A percentile compares a stretch with the other conserved stretches of the same genome.
Evolutionary conservation across 2,329 filamentous ascomycete species (phyloP).

Genomic region (Hymenoscyphus repandus): DNA sequence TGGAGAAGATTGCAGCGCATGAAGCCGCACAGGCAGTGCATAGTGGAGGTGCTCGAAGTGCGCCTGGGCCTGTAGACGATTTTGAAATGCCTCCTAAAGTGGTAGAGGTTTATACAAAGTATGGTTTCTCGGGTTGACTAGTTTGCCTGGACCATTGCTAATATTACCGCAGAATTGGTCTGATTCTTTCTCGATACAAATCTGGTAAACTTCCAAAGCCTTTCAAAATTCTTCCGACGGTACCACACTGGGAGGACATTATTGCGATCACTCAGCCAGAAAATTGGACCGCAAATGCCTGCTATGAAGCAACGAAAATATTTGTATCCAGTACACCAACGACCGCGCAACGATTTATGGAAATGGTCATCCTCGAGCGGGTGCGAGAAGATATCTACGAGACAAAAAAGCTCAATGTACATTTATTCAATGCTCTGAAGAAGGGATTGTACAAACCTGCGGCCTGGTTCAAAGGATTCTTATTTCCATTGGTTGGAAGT

Average conservation of each 20-base stretch:
- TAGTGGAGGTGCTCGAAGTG: slow-evolving; percentile 20
- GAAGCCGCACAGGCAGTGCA: slow-evolving; percentile 60
- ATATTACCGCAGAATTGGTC: slow-evolving; percentile 57
- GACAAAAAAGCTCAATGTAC: slow-evolving; percentile 90
- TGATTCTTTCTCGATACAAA: slow-evolving; percentile 88
- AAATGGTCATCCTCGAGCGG: slow-evolving; percentile 78
- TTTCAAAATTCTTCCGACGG: slow-evolving; percentile 91
- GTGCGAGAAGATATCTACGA: slow-evolving; percentile 95
- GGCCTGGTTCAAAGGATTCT: slow-evolving; percentile 92
- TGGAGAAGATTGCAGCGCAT: slow-evolving; percentile 89
- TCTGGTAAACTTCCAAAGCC: slow-evolving; percentile 95
- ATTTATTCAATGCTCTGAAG: slow-evolving; percentile 90
- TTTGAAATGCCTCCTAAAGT: slow-evolving; percentile 87
- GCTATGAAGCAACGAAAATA: slow-evolving; percentile 85
- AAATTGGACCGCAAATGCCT: slow-evolving; percentile 67
- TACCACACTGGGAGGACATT: slow-evolving; percentile 88
- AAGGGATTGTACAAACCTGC: slow-evolving; percentile 90
- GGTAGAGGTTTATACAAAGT: slow-evolving; percentile 90
- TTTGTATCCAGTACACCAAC: slow-evolving; percentile 81
- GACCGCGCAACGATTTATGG: slow-evolving; percentile 78
- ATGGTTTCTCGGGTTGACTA: slow-evolving; percentile 23
- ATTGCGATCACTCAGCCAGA: slow-evolving; percentile 80
- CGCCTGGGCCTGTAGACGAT: slow-evolving; percentile 53
- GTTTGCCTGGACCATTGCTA: slow-evolving; percentile 7
- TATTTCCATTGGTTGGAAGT: slow-evolving; percentile 82